Evolutionary conservation across 2,329 filamentous ascomycete genomes (phyloP).

Genomic region (Thermothelomyces thermophilus): DNA sequence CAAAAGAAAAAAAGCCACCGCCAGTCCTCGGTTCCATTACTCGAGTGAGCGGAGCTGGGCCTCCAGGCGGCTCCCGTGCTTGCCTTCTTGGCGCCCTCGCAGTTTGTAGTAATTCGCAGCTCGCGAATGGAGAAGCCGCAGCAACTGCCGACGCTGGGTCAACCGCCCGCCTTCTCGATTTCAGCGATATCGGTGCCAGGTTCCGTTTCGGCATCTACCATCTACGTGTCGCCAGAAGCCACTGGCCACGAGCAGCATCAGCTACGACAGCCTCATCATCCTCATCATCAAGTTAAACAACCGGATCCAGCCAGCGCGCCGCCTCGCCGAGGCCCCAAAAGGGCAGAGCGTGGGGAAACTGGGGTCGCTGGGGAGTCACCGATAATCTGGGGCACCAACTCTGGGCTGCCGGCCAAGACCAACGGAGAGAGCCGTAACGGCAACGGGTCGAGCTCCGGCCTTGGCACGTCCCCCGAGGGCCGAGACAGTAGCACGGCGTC

Average conservation of each 20-base stretch:
- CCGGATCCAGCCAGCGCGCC: background rate
- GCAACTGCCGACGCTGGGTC: slow-evolving; percentile 1
- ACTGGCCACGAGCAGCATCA: background rate
- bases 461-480: slow-evolving; percentile 18
- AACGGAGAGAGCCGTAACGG: background rate
- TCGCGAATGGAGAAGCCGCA: slow-evolving; percentile 6
- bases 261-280: background rate
- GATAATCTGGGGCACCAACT: background rate
- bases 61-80: background rate
- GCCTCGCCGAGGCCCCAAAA: slow-evolving; percentile 3
- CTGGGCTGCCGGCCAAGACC: background rate
- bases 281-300: background rate
- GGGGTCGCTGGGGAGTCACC: slow-evolving; percentile 2
- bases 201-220: slow-evolving; percentile 16
- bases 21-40: too few species aligned
- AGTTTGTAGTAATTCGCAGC: background rate
- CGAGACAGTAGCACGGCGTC: slow-evolving; percentile 24
- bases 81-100: background rate
- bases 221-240: slow-evolving; percentile 17
- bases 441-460: slow-evolving; percentile 9
- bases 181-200: slow-evolving; percentile 7
- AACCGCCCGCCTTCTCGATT: slow-evolving; percentile 6
- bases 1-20: too few species aligned
- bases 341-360: slow-evolving; percentile 6
- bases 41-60: background rate